These are phyloP conservation scores for Dionaea muscipula DNA, from an alignment of 179 eudicot genomes.

Conservation along the genomic window DNA sequence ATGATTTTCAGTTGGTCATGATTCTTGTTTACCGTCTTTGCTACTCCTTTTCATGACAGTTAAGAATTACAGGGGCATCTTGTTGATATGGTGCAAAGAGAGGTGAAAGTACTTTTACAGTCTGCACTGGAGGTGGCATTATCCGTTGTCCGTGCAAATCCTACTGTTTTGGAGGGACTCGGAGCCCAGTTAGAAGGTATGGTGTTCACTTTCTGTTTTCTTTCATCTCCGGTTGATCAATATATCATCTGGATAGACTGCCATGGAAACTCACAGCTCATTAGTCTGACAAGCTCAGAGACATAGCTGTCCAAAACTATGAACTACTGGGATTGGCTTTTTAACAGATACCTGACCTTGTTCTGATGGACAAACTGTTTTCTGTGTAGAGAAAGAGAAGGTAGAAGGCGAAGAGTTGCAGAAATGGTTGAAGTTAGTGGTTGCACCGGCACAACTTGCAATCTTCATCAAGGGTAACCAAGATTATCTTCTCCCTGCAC, in stretches of 20 bases:
- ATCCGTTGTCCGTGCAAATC: conserved; percentile 76
- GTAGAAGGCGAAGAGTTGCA: conserved; percentile 91
- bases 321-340: too few species aligned
- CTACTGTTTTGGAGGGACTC: conserved; percentile 77
- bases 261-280: too few species aligned
- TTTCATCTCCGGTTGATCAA: too few species aligned
- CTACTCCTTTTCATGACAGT: neutral
- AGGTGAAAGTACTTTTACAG: conserved; percentile 67
- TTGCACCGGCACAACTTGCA: conserved; percentile 75
- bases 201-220: too few species aligned
- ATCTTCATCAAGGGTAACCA: conserved; percentile 56
- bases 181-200: conserved; percentile 93
- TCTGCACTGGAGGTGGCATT: conserved; percentile 85
- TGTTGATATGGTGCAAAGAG: conserved; percentile 85
- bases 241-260: too few species aligned
- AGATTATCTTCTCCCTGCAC: too few species aligned
- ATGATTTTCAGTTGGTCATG: conserved; percentile 3
- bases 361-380: too few species aligned
- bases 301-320: too few species aligned
- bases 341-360: too few species aligned
- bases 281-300: too few species aligned
- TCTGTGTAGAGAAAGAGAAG: conserved; percentile 69
- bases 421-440: conserved; percentile 76
- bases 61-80: conserved; percentile 73
- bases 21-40: conserved; percentile 2